A percentile compares a stretch with the other conserved stretches of the same genome.
Conservation (phyloP, 306 rosid genomes). For the Spatholobus suberectus region DNA sequence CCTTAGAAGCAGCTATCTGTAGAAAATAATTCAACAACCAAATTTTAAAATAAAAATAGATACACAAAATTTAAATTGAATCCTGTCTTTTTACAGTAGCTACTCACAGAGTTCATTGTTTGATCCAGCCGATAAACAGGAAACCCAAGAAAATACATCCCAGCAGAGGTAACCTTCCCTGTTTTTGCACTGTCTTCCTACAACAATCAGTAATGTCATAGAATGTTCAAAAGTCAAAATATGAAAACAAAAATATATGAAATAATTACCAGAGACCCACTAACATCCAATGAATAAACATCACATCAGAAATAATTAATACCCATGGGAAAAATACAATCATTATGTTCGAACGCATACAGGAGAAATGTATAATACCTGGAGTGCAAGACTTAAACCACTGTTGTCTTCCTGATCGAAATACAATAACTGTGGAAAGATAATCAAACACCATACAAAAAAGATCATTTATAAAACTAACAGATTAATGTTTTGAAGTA, state of each 20-base stretch:
- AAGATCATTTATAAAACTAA: slow-evolving; percentile 7
- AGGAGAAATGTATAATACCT: slow-evolving; percentile 62
- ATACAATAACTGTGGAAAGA: slow-evolving; percentile 69
- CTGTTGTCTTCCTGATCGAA: slow-evolving; percentile 87
- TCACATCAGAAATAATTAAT: slow-evolving; percentile 11
- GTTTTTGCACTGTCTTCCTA: slow-evolving; percentile 94
- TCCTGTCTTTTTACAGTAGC: slow-evolving; percentile 8
- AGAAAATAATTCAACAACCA: slow-evolving; percentile 43
- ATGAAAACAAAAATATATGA: neutral
- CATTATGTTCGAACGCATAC: slow-evolving; percentile 9
- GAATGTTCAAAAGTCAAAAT: slow-evolving; percentile 23
- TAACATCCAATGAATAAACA: slow-evolving; percentile 12
- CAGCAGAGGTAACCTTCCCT: slow-evolving; percentile 91
- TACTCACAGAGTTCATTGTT: slow-evolving; percentile 80
- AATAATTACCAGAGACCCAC: neutral
- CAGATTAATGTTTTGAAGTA: slow-evolving; percentile 18
- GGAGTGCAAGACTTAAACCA: slow-evolving; percentile 93
- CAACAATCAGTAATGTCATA: slow-evolving; percentile 41
- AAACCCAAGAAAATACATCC: slow-evolving; percentile 98
- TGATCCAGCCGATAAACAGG: slow-evolving; percentile 96
- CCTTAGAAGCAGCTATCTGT: slow-evolving; percentile 90
- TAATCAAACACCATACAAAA: slow-evolving; percentile 5
- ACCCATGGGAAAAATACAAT: slow-evolving; percentile 6
- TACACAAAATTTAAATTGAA: slow-evolving; percentile 9
- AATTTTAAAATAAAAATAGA: slow-evolving; percentile 10